Percentiles rank a stretch among this genome's conserved stretches.
phyloP scores from a whole-genome alignment of 108 stramenopile genomes.

The Mayamaea pseudoterrestris region DNA sequence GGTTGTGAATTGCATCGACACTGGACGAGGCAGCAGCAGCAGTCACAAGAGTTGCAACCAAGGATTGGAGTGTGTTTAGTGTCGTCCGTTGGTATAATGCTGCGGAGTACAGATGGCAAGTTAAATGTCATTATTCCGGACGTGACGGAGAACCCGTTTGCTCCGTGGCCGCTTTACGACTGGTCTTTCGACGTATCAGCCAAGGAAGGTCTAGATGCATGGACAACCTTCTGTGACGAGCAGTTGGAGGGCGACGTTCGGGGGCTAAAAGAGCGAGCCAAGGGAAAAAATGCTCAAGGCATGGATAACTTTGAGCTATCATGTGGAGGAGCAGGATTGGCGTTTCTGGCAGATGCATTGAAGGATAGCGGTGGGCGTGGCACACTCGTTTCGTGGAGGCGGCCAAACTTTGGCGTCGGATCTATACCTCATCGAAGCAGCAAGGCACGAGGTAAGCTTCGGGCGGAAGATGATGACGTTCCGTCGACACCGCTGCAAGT shows the following conservation, averaged over 20 bases:
- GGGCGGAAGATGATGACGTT: not conserved
- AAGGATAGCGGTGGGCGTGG: slow-evolving; percentile 61
- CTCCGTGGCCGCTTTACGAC: slow-evolving; percentile 42
- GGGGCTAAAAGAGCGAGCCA: not conserved
- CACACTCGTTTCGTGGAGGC: slow-evolving; percentile 43
- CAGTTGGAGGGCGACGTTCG: slow-evolving; percentile 3
- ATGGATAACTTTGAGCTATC: slow-evolving; percentile 15
- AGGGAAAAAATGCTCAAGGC: slow-evolving; percentile 4
- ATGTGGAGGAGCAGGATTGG: slow-evolving; percentile 71
- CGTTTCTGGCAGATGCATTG: slow-evolving; percentile 54
- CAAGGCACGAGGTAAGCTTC: not conserved
- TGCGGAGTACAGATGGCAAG: too few species aligned
- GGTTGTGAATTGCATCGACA: slow-evolving; percentile 12
- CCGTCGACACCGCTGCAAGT: slow-evolving; percentile 40
- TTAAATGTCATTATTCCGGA: slow-evolving; percentile 41
- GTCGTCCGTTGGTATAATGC: slow-evolving; percentile 31
- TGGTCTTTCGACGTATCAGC: slow-evolving; percentile 40
- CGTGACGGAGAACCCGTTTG: slow-evolving; percentile 60
- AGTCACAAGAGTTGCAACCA: slow-evolving; percentile 4
- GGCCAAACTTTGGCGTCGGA: slow-evolving; percentile 69
- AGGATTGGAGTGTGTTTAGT: slow-evolving; percentile 27
- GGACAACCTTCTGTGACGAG: slow-evolving; percentile 4
- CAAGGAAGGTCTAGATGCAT: slow-evolving; percentile 14
- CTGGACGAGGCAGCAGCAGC: slow-evolving; percentile 23
- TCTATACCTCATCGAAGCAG: slow-evolving; percentile 39